phyloP scores from a whole-genome alignment of 805 yeast genomes.

The Starmerella bombi region DNA sequence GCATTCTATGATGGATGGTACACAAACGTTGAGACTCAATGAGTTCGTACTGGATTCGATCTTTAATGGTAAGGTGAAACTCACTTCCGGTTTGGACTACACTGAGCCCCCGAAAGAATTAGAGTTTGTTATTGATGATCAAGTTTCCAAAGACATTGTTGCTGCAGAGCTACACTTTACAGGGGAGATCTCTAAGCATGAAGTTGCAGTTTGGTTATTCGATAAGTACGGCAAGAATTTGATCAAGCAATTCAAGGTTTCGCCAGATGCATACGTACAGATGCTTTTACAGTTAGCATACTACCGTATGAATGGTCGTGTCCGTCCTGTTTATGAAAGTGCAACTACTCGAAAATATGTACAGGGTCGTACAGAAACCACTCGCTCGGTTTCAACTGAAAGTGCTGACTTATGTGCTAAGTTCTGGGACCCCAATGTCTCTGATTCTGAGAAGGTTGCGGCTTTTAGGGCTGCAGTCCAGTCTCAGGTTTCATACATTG shows the following conservation, averaged over 20 bases:
- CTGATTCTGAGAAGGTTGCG: slow-evolving; percentile 44
- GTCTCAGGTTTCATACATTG: slow-evolving; percentile 61
- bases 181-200: slow-evolving; percentile 48
- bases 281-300: slow-evolving; percentile 84
- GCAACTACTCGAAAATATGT: slow-evolving; percentile 85
- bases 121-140: slow-evolving; percentile 43
- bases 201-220: slow-evolving; percentile 66
- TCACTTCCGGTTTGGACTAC: slow-evolving; percentile 20
- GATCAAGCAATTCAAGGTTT: slow-evolving; percentile 69
- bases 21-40: slow-evolving; percentile 82
- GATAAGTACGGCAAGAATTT: slow-evolving; percentile 74
- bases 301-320: slow-evolving; percentile 64
- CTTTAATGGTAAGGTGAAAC: slow-evolving; percentile 34
- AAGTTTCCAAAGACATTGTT: slow-evolving; percentile 38
- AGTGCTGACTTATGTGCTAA: slow-evolving; percentile 56
- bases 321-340: slow-evolving; percentile 87
- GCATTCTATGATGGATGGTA: slow-evolving; percentile 97
- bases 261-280: slow-evolving; percentile 91
- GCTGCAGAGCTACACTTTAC: slow-evolving; percentile 46
- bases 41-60: slow-evolving; percentile 55
- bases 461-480: slow-evolving; percentile 60
- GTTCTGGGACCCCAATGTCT: slow-evolving; percentile 46
- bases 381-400: slow-evolving; percentile 68
- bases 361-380: slow-evolving; percentile 89
- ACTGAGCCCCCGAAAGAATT: slow-evolving; percentile 29